These are phyloP conservation scores for Zasmidium angulare DNA, from an alignment of 2,329 filamentous ascomycete species.

Conservation along the genomic window DNA sequence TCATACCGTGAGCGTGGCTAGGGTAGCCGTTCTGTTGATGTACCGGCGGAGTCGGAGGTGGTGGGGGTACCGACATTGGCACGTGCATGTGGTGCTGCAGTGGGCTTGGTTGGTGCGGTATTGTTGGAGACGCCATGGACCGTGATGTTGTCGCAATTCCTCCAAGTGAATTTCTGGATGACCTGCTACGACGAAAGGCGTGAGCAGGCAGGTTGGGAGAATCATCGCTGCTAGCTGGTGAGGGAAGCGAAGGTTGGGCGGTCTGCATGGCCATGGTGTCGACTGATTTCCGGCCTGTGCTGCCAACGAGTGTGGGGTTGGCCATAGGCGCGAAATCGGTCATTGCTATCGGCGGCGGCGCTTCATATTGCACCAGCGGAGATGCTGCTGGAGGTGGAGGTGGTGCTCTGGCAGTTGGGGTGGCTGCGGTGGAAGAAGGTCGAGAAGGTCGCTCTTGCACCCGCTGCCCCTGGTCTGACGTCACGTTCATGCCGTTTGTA, in stretches of 20 bases:
- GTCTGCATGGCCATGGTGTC: slow-evolving; percentile 1
- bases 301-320: neutral
- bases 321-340: neutral
- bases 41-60: neutral
- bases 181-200: slow-evolving; percentile 2
- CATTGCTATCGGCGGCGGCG: neutral
- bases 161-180: neutral
- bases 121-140: neutral
- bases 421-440: neutral
- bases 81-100: neutral
- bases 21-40: neutral
- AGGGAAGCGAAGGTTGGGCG: slow-evolving; percentile 48
- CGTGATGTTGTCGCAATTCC: neutral
- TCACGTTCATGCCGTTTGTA: neutral
- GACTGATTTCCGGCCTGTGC: slow-evolving; percentile 8
- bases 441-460: slow-evolving; percentile 6
- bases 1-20: too few species aligned
- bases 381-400: neutral
- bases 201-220: slow-evolving; percentile 17
- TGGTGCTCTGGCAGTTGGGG: neutral
- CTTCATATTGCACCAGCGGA: slow-evolving; percentile 13
- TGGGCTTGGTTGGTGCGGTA: neutral
- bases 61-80: neutral
- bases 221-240: slow-evolving; percentile 65
- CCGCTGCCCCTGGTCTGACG: neutral